These are phyloP conservation scores for Erysimum cheiranthoides DNA, from an alignment of 345 rosid genomes.

Conservation along the genomic window DNA sequence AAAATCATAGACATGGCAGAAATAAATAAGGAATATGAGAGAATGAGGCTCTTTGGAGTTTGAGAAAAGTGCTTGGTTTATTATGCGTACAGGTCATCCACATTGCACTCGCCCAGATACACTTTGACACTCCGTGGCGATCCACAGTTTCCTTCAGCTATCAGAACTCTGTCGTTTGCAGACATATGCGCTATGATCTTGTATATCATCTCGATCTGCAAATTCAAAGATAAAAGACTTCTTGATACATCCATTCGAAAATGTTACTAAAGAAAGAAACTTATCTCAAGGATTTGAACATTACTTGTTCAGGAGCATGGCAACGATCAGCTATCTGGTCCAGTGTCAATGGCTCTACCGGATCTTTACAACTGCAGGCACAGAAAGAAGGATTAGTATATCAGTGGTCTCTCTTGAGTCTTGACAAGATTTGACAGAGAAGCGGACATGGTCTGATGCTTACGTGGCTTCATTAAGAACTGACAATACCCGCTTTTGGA, in stretches of 20 bases:
- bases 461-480: conserved; percentile 97
- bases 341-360: conserved; percentile 85
- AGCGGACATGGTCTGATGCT: conserved; percentile 11
- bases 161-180: conserved; percentile 87
- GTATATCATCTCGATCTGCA: conserved; percentile 98
- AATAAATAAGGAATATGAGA: conserved; percentile 16
- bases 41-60: conserved; percentile 22
- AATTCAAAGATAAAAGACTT: conserved; percentile 28
- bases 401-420: conserved; percentile 28
- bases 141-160: conserved; percentile 94
- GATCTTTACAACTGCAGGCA: conserved; percentile 80
- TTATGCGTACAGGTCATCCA: conserved; percentile 67
- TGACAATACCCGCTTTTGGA: conserved; percentile 91
- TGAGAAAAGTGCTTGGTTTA: conserved; percentile 9
- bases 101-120: conserved; percentile 81
- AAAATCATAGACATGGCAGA: conserved; percentile 17
- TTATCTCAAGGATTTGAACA: conserved; percentile 5
- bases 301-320: conserved; percentile 84
- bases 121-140: conserved; percentile 93
- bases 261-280: conserved; percentile 1
- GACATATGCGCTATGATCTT: conserved; percentile 96
- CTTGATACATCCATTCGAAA: conserved; percentile 7
- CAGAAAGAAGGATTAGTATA: neutral
- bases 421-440: conserved; percentile 24
- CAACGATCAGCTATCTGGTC: conserved; percentile 91